phyloP scores from a whole-genome alignment of 1,284 basidiomycete genomes.

The Amylostereum areolatum region DNA sequence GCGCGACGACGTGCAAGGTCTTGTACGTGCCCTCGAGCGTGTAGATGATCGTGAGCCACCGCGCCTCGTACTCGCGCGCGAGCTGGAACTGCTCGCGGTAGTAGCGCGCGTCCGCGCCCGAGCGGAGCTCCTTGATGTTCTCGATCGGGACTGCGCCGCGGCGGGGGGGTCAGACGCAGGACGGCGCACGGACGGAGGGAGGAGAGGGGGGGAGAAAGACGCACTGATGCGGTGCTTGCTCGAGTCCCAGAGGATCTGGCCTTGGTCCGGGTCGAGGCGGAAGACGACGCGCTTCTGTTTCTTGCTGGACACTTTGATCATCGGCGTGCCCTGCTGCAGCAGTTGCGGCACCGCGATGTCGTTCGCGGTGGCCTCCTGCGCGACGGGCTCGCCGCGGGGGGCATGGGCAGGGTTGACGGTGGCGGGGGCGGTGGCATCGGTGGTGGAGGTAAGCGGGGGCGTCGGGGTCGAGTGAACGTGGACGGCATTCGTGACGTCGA shows the following conservation, averaged over 20 bases:
- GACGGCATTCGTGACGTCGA: too few relatives aligned
- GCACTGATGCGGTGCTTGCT: constrained; percentile 70
- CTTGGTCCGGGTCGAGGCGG: constrained; percentile 72
- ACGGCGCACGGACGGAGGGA: too few relatives aligned
- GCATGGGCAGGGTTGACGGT: background rate
- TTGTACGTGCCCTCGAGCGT: constrained; percentile 81
- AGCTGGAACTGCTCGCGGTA: constrained; percentile 77
- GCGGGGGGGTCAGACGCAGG: too few relatives aligned
- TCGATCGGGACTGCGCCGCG: constrained; percentile 74
- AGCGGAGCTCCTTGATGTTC: constrained; percentile 87
- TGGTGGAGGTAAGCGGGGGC: too few relatives aligned
- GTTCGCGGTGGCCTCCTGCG: constrained; percentile 17
- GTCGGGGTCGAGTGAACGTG: too few relatives aligned
- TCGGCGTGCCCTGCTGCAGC: constrained; percentile 57
- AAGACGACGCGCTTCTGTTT: constrained; percentile 76
- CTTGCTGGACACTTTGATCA: constrained; percentile 88
- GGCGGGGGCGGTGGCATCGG: too few relatives aligned
- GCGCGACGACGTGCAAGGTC: constrained; percentile 84
- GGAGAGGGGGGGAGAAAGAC: constrained; percentile 25
- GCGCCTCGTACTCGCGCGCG: constrained; percentile 50
- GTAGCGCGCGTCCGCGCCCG: constrained; percentile 69
- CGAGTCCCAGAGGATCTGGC: constrained; percentile 82
- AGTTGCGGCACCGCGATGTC: constrained; percentile 43
- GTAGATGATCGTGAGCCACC: constrained; percentile 79
- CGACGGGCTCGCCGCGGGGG: background rate